Base-by-base conservation (phyloP, 164 flowering plant species). In the Akebia trifoliata region DNA sequence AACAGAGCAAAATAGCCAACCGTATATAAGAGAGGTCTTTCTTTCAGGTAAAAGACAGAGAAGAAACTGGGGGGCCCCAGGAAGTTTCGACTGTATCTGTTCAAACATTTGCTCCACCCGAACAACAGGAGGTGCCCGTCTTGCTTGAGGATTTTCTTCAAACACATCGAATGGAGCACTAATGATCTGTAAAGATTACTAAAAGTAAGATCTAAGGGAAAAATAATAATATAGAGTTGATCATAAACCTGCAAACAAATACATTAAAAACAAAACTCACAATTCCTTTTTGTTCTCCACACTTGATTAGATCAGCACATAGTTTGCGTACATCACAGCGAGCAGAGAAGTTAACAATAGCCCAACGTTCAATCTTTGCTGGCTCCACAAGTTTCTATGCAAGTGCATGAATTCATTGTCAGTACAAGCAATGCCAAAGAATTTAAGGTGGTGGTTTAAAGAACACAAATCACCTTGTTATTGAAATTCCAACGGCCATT, bases 401-500 rank as follows among this genome's bases (percentile, higher is more conserved):
- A 68, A 62, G n/a, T 52, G 18, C 0, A 39, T 2, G 2, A 24
- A 24, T 21, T 29, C 2, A 37, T 12, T 17, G 35, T 31, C 35
- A 64, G 56, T 34, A 45, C 9, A 18, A 39, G 9, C 11, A 8
- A 52, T 5, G 14, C 22, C 7, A 0, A 43, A 24, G 8, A 21
- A 8, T 26, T 18, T 11, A 15, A 7, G 54, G 28, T 4, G 17
- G 36, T 15, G 36, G 18, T 9, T 29, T 22, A 21, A 15, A 39
- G 25, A 42, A 2, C 14, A 56, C 9, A n/a, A 11, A 31, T 31
- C 29, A 90, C 99, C 95, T 87, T 94, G 12, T 86, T 75, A 40
- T 78, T 86, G 30, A 90, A 84, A 57, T 90, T 94, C 99, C 97
- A 90, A 0, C 90, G 69, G 5, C 99, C 99, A 67, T 81, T 83